Evolutionary conservation across 169 alveolate species (phyloP).

Genomic region (Plasmodium gonderi): DNA sequence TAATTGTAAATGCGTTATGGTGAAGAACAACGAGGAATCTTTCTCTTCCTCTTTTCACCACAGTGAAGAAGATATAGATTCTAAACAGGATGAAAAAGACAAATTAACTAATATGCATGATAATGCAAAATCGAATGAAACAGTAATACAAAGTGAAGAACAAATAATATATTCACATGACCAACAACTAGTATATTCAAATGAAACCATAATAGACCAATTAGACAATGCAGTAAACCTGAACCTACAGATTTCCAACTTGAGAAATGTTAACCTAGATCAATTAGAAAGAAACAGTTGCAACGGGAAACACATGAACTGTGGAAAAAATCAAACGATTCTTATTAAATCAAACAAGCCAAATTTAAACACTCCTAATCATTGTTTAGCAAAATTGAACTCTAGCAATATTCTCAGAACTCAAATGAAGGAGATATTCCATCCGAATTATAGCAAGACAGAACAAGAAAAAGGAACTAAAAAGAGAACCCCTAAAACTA

Average conservation of each 20-base stretch:
- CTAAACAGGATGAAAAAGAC: not conserved
- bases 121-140: slow-evolving; percentile 22
- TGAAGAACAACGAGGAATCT: not conserved
- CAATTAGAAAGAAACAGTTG: not conserved
- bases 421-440: not conserved
- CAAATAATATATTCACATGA: slow-evolving; percentile 16
- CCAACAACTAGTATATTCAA: slow-evolving; percentile 19
- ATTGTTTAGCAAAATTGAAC: not conserved
- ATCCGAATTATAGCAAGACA: too few relatives aligned
- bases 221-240: not conserved
- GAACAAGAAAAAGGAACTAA: not conserved
- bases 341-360: slow-evolving; percentile 27
- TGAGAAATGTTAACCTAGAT: not conserved
- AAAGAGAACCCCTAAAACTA: slow-evolving; percentile 17
- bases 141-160: not conserved
- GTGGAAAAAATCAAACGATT: slow-evolving; percentile 6
- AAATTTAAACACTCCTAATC: not conserved
- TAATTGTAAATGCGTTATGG: not conserved
- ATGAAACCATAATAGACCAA: slow-evolving; percentile 12
- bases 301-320: not conserved
- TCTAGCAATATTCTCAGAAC: not conserved
- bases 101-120: not conserved
- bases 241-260: not conserved
- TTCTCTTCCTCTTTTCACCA: not conserved
- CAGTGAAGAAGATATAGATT: not conserved